These are phyloP conservation scores for Fraxinus baroniana DNA, from an alignment of 305 asterid genomes.

Conservation along the genomic window DNA sequence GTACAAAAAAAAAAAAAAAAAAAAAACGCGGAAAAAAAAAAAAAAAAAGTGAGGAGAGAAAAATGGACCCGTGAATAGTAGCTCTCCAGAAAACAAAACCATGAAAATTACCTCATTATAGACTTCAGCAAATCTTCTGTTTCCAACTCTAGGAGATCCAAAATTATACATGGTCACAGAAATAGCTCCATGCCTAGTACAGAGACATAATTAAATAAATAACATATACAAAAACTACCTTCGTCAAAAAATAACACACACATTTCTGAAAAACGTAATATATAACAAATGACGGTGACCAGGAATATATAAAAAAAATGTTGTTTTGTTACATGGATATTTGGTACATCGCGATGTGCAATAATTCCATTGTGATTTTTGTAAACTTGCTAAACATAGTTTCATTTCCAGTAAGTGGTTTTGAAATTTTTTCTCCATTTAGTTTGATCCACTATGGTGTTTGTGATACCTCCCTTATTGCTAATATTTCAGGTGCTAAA, in stretches of 20 bases:
- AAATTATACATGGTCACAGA: conserved; percentile 88
- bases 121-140: conserved; percentile 81
- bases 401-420: neutral
- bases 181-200: conserved; percentile 72
- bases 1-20: neutral
- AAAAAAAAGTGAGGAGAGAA: neutral
- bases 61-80: neutral
- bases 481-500: neutral
- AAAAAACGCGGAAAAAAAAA: neutral
- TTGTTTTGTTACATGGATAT: neutral
- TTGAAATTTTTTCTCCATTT: neutral
- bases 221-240: neutral
- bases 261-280: neutral
- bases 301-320: neutral
- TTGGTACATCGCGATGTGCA: neutral
- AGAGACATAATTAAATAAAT: conserved; percentile 10
- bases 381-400: neutral
- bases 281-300: neutral
- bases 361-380: neutral
- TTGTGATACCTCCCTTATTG: neutral
- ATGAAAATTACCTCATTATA: conserved; percentile 70
- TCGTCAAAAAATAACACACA: neutral
- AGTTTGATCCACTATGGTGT: neutral
- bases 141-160: conserved; percentile 99
- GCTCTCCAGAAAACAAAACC: neutral